These are phyloP conservation scores for Buxus sempervirens DNA, from an alignment of 164 flowering plant genomes.

Conservation along the genomic window DNA sequence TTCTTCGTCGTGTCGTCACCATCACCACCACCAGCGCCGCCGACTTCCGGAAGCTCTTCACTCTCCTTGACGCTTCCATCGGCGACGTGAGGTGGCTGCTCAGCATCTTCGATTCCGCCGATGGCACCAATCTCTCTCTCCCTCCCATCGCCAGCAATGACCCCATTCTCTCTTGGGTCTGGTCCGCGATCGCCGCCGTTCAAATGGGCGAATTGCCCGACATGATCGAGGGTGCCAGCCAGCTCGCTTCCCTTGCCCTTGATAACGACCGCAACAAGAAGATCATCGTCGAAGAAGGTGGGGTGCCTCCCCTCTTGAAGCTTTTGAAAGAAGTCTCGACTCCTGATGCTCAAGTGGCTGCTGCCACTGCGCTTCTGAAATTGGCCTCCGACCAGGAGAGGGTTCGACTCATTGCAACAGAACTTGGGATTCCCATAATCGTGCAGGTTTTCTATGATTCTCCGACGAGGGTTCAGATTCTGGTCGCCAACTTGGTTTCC, in stretches of 20 bases:
- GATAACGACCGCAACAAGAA: conserved; percentile 64
- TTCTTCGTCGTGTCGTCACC: conserved; percentile 53
- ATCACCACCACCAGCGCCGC: conserved; percentile 49
- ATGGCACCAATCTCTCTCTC: conserved; percentile 34
- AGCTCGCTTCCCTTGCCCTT: conserved; percentile 49
- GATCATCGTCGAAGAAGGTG: conserved; percentile 76
- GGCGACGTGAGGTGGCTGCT: conserved; percentile 74
- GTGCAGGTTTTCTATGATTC: conserved; percentile 50
- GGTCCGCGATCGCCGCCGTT: conserved; percentile 66
- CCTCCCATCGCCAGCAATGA: conserved; percentile 83
- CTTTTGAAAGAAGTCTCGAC: conserved; percentile 49
- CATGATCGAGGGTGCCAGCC: conserved; percentile 65
- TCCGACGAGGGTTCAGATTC: conserved; percentile 48
- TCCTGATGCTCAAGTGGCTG: conserved; percentile 63
- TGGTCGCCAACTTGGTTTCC: conserved; percentile 54
- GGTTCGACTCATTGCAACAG: conserved; percentile 30
- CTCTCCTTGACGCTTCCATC: conserved; percentile 52
- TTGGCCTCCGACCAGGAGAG: conserved; percentile 44
- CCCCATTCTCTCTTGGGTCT: conserved; percentile 77
- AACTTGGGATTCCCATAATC: conserved; percentile 40
- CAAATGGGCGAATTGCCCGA: conserved; percentile 43
- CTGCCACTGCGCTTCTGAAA: conserved; percentile 45
- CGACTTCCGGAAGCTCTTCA: conserved; percentile 56
- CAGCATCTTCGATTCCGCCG: conserved; percentile 37
- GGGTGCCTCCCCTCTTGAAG: conserved; percentile 57